Base-by-base conservation (phyloP, 2,329 filamentous ascomycete species). In the Botrytis medusae region DNA sequence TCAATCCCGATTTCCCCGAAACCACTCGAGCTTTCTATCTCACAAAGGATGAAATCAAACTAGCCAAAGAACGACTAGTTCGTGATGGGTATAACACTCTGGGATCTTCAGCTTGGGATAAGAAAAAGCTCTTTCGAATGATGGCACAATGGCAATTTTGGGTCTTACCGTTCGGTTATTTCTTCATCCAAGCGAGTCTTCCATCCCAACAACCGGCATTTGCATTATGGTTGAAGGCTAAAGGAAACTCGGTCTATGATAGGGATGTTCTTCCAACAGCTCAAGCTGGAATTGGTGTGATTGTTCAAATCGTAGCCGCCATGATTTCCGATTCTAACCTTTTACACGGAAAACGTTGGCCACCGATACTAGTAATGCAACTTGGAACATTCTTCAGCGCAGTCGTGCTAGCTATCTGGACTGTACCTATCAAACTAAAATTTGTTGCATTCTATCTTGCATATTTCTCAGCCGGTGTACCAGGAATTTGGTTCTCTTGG, bases 1-100 rank as follows among this genome's bases (percentile, higher is more conserved):
- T 83, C 72, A 83, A 83, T 72, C 83, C 83, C 1, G 81, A 85
- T 71, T 83, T 83, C 0, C 84, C 83, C 8, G 79, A 80, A 59
- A 84, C 81, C 16, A 83, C 81, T 1, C 79, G 75, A 46, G 83
- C 83, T 0, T 83, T 82, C 8, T 85, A 84, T 74, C 78, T 85
- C 4, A 51, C 72, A 2, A 9, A 62, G 10, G 25, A 51, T 18
- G 78, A 79, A 48, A 54, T 72, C 5, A 60, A 65, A 10, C 69
- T 77, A 25, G 77, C 77, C 14, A 72, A 73, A 18, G n/a, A 76
- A 63, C 48, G 77, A 34, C 71, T 78, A 1, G 32, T 75, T 9
- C 37, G 61, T 12, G 72, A 75, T 57, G 77, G 77, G 18, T 79
- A 78, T 54, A 76, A 74, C 29, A 69, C 76, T 5, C 74, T 78